Evolutionary conservation across 345 rosid species (phyloP), one percentile per base, ranked within the genome.

Genomic region (Salix viminalis): DNA sequence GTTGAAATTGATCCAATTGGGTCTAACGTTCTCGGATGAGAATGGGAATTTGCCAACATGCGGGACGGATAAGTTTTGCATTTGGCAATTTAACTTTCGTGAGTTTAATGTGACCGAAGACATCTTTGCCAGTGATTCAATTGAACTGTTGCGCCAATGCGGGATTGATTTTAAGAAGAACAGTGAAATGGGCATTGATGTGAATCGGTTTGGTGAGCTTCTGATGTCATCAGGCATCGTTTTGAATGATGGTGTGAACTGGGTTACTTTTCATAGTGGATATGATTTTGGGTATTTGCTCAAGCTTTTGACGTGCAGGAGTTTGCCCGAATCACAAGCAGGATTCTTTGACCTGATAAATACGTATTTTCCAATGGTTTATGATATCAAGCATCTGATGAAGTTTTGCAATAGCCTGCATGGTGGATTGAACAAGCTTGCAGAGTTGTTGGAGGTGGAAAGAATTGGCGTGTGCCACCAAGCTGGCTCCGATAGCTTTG

Each of bases 41-140:
- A 72, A 88, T 4, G 98, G 98, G 48, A 91, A 90, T 72, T 82
- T 93, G 16, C 98, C 98, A 7, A 88, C 95, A 34, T 91, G 94
- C 76, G 98, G 95, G 2, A 85, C 94, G 0, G 94, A 90, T 37
- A 88, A 85, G 85, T 84, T 54, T 71, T 91, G 92, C 73, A 83
- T 94, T 70, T 94, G 98, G 98, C 98, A 93, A 73, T 93, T 93
- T 84, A 93, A 93, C 83, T 93, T 93, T 82, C 89, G 98, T 0
- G 98, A 94, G 83, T 94, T 94, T 52, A 87, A 91, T 26, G 75
- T 89, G 36, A 86, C 80, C 0, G 92, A 91, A 36, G 98, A 94
- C 67, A 88, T 91, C 24, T 94, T 75, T 74, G 98, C 97, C 0
- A 88, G 91, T 67, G 98, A 94, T 81, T 94, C 98, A 0, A 86